Base-by-base conservation (phyloP, 2,329 filamentous ascomycete genomes). In the Colletotrichum simmondsii region DNA sequence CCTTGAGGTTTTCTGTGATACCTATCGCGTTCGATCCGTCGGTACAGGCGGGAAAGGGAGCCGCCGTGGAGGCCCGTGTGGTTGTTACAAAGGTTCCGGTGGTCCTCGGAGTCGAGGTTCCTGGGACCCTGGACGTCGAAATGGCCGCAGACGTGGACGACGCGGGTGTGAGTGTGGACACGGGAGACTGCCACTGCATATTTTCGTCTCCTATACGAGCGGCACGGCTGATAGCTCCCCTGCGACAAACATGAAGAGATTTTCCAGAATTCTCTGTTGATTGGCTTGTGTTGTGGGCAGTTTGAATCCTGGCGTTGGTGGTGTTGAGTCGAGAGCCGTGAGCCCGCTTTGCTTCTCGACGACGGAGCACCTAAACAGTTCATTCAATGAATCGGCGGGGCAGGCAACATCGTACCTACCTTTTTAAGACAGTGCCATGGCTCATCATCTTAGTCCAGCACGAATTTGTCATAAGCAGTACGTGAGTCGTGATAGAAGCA, bases 1-100 rank as follows among this genome's bases (percentile, higher is more conserved):
- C 65, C 19, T 42, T 62, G 16, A 63, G 24, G 52, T 68, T 49
- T 11, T 57, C 58, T 26, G 59, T 57, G 49, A 57, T 62, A 5
- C 52, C 52, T 12, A 26, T 6, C 12, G 59, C 59, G 35, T 37
- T 68, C 14, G 59, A 32, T 4, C 66, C 52, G 49, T 5, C 59
- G 1, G 49, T 68, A 24, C 26, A 62, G 12, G 58, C 35, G 2
- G 49, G 35, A 10, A 24, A 63, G 35, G 35, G 16, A 28, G 56
- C 8, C 53, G 16, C 28, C 2, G 12, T 37, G 11, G 35, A 37
- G 35, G 35, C 16, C 2, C 30, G 2, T 30, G 30, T 30, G 30
- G 30, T 30, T 30, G 30, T 30, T 2, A 30, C 30, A 30, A 8
- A 30, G 30, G 30, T 30, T 8, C 30, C 30, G 30, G 30, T 30